A percentile compares a stretch with the other conserved stretches of the same genome.
Conservation (phyloP, 164 flowering plant species). For the Protea cynaroides region DNA sequence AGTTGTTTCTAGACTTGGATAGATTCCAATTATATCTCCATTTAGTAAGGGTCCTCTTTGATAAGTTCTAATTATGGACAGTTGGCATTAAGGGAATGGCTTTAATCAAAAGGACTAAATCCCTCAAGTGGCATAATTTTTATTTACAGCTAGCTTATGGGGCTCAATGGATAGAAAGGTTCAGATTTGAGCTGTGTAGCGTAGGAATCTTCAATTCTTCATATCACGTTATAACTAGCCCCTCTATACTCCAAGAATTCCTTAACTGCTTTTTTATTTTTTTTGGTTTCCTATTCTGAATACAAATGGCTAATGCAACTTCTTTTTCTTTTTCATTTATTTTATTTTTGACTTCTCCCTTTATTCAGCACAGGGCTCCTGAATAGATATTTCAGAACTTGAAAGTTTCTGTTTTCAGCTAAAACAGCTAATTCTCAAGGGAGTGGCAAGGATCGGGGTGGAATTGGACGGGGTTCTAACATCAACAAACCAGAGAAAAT, state of each 20-base stretch:
- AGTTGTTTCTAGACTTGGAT: too few species aligned
- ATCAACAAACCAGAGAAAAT: slow-evolving; percentile 85
- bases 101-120: neutral
- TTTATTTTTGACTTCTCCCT: too few species aligned
- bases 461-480: slow-evolving; percentile 67
- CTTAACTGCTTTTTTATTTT: too few species aligned
- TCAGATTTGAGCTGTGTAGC: neutral
- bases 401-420: slow-evolving; percentile 83
- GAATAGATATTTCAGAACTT: slow-evolving; percentile 93
- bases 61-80: neutral
- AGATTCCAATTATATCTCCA: neutral
- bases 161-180: too few species aligned
- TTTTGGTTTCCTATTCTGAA: too few species aligned
- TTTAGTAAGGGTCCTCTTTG: neutral
- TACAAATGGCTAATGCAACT: too few species aligned
- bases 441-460: slow-evolving; percentile 47
- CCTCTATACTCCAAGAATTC: neutral
- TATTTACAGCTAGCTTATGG: too few species aligned
- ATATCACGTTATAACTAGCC: neutral
- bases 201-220: neutral
- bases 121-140: too few species aligned
- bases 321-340: too few species aligned
- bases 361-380: slow-evolving; percentile 60
- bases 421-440: slow-evolving; percentile 65
- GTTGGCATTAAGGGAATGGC: neutral